Base-by-base conservation (phyloP, 31 red algal genomes). In the Asparagopsis taxiformis region DNA sequence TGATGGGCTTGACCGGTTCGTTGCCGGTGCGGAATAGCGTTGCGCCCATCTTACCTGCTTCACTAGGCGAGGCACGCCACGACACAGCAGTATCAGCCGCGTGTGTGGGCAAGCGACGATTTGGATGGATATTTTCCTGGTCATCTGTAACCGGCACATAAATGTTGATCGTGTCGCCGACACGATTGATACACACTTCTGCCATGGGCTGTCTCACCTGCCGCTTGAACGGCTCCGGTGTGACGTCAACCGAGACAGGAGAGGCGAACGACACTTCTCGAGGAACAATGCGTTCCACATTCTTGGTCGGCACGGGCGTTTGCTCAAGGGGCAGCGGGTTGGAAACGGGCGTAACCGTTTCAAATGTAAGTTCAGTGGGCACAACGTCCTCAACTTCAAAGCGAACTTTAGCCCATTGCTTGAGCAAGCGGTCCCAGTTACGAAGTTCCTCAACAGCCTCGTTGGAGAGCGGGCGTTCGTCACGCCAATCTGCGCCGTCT, bases 401-500 rank as follows among this genome's bases (percentile, higher is more conserved):
- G 7, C 81, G 58, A 17, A 70, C 2, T 6, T 33, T 41, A 2
- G 81, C 81, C 81, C 81, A 85, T 0, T 36, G 58, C 64, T 88
- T 88, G 38, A 88, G 57, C 0, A 55, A 31, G 25, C 71, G 63
- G 38, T 88, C 83, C 83, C 83, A 88, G 34, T 38, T 28, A 43
- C 83, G 71, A 21, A 88, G 72, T 25, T 88, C 83, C 1, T 64
- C 66, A 29, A 78, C 38, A 7, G 63, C 65, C 2, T 46, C 38
- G 28, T 37, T 25, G 55, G 43, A 55, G 11, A 88, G 62, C 13
- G 73, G 63, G 8, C 83, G 72, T 31, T 77, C 83, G 59, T 88
- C 83, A 53, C 73, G 72, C 83, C 83, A 88, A 38, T 88, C 83
- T 2, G 83, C 83, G 39, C 83, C 83, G 8, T 60, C 43, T 4